Conservation (phyloP, 257 asterid genomes). For the Capsicum rhomboideum region DNA sequence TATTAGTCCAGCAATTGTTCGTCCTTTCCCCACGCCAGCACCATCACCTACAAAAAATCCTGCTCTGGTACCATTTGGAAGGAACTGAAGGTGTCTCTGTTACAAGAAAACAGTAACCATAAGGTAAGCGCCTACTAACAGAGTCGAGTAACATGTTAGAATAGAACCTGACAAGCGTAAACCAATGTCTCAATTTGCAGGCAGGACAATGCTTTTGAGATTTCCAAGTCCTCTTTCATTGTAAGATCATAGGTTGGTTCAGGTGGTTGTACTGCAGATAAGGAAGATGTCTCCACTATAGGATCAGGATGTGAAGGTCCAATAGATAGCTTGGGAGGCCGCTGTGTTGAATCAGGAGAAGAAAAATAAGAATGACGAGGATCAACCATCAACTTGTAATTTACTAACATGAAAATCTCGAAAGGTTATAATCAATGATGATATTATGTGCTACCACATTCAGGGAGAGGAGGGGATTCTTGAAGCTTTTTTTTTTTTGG, state of each 20-base stretch:
- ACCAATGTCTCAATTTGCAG: conserved; percentile 96
- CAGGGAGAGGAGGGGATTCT: background rate
- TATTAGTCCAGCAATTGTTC: conserved; percentile 95
- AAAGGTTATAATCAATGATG: background rate
- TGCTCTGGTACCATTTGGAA: conserved; percentile 77
- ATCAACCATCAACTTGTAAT: background rate
- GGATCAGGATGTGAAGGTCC: conserved; percentile 97
- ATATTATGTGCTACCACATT: background rate
- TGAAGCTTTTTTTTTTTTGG: background rate
- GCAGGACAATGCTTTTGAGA: conserved; percentile 76
- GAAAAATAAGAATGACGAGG: conserved; percentile 6
- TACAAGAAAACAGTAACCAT: conserved; percentile 12
- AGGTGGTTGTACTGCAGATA: conserved; percentile 94
- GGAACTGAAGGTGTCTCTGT: conserved; percentile 95
- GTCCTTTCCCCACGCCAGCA: conserved; percentile 99
- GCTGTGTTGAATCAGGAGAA: conserved; percentile 34
- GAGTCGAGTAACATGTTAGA: background rate
- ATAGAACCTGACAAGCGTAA: conserved; percentile 90
- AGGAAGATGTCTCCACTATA: conserved; percentile 88
- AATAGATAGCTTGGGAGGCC: conserved; percentile 85
- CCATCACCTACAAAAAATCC: conserved; percentile 99
- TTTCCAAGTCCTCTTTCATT: conserved; percentile 69
- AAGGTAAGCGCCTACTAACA: conserved; percentile 11
- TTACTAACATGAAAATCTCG: background rate
- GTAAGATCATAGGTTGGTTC: conserved; percentile 81